Evolutionary conservation across 169 alveolate genomes (phyloP), one percentile per base, ranked within the genome.

Genomic region (Plasmodium gaboni): DNA sequence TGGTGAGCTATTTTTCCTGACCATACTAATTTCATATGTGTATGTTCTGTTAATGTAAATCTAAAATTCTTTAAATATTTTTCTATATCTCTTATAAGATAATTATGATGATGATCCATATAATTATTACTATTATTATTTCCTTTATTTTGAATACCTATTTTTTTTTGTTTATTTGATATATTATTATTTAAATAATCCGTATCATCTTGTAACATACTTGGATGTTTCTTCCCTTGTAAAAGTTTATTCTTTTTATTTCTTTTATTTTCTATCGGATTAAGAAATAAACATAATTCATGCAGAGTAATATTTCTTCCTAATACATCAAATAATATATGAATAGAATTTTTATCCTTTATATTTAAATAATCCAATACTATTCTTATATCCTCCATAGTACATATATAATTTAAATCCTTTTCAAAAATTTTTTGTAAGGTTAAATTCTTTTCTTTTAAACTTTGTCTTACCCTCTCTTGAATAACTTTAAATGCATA

Each of bases 401-500:
- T 86, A 61, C 92, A 86, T 48, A 71, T 86, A 42, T 86, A 86
- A 42, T 69, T 60, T 71, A 86, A 71, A 46, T 86, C 92, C n/a
- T 86, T 69, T 38, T 86, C 87, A 59, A 86, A 86, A 22, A 86
- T 86, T 46, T 69, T 74, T 71, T 86, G 87, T 28, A 86, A 19
- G 7, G 92, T 86, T 86, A 86, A 86, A 22, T 72, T 73, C 46
- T 86, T 86, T 17, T 32, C 72, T 72, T 44, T 86, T 63, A 86
- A 86, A 46, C 74, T 50, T 86, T 86, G 92, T 61, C 78, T 59
- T 3, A 86, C 92, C 38, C 19, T 86, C 59, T 86, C 71, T 38
- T 86, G 92, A 86, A 86, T 86, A 51, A 86, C 57, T 86, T 86
- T 86, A 86, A 86, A 86, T 2, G 74, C 67, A 71, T 86, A 86